Percentiles rank a stretch among this genome's conserved stretches.
phyloP scores from a whole-genome alignment of 2,329 filamentous ascomycete genomes.

The Aspergillus sp. region DNA sequence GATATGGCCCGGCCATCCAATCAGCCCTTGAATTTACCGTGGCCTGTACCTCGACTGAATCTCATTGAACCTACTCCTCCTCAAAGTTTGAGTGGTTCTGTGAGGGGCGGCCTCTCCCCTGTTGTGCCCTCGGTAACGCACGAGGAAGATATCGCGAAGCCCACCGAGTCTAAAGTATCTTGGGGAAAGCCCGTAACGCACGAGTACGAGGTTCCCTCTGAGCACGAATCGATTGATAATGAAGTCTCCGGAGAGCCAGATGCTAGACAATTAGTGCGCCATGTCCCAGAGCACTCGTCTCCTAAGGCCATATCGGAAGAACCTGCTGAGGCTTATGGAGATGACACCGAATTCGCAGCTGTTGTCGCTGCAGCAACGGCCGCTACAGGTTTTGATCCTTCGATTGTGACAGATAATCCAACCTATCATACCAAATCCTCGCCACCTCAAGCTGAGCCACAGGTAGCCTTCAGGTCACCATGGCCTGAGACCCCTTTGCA shows the following conservation, averaged over 20 bases:
- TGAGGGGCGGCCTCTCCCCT: conserved; percentile 26
- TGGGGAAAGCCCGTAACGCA: conserved; percentile 64
- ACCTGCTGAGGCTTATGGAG: conserved; percentile 47
- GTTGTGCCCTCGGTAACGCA: conserved; percentile 32
- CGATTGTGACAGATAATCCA: conserved; percentile 65
- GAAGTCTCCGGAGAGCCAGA: conserved; percentile 8
- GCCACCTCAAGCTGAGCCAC: conserved; percentile 57
- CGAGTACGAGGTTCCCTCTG: conserved; percentile 57
- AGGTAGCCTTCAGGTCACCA: conserved; percentile 46
- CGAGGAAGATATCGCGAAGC: conserved; percentile 41
- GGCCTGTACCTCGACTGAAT: conserved; percentile 50
- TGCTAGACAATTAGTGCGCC: neutral
- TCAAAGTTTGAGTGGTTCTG: conserved; percentile 40
- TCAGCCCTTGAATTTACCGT: conserved; percentile 27
- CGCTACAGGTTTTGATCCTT: conserved; percentile 65
- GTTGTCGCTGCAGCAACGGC: conserved; percentile 64
- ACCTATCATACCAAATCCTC: conserved; percentile 60
- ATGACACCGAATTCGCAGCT: conserved; percentile 66
- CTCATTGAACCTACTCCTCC: conserved; percentile 56
- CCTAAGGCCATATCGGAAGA: conserved; percentile 6
- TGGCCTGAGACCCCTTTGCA: conserved; percentile 46
- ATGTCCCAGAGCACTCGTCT: conserved; percentile 4
- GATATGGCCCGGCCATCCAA: conserved; percentile 12
- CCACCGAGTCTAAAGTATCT: conserved; percentile 52
- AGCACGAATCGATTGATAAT: conserved; percentile 25